Evolutionary conservation across 768 basidiomycete species (phyloP).

Genomic region (Mycena rebaudengoi): DNA sequence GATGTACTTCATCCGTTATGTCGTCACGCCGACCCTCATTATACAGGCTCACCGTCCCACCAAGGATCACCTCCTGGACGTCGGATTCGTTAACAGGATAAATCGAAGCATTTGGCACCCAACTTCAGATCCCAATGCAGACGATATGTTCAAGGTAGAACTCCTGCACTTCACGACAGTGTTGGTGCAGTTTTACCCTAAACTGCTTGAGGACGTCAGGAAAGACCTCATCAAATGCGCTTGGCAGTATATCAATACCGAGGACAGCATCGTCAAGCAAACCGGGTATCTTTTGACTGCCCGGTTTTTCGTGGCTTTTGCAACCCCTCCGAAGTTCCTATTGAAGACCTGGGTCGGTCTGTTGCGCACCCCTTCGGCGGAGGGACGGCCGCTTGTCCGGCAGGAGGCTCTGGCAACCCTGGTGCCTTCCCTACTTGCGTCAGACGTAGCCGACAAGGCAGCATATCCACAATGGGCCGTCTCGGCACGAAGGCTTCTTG

Average conservation of each 20-base stretch:
- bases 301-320: conserved; percentile 89
- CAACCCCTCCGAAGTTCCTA: conserved; percentile 91
- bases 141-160: conserved; percentile 92
- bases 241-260: conserved; percentile 86
- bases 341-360: conserved; percentile 91
- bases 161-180: conserved; percentile 89
- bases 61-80: conserved; percentile 72
- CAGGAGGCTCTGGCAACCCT: conserved; percentile 88
- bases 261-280: conserved; percentile 93
- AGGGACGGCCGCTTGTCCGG: conserved; percentile 81
- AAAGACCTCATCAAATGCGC: conserved; percentile 95
- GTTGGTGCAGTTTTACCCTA: conserved; percentile 84
- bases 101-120: conserved; percentile 86
- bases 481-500: conserved; percentile 82
- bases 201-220: conserved; percentile 81
- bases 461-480: conserved; percentile 85
- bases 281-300: conserved; percentile 91
- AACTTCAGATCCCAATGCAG: conserved; percentile 66
- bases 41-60: conserved; percentile 71
- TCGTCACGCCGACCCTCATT: conserved; percentile 88
- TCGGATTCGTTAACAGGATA: conserved; percentile 73
- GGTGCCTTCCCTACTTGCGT: conserved; percentile 79
- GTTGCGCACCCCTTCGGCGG: conserved; percentile 74
- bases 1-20: conserved; percentile 77
- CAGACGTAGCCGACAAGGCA: conserved; percentile 62